A percentile compares a stretch with the other conserved stretches of the same genome.
These are phyloP conservation scores for Carex littledalei DNA, from an alignment of 176 grass and related monocot genomes.

Conservation along the genomic window DNA sequence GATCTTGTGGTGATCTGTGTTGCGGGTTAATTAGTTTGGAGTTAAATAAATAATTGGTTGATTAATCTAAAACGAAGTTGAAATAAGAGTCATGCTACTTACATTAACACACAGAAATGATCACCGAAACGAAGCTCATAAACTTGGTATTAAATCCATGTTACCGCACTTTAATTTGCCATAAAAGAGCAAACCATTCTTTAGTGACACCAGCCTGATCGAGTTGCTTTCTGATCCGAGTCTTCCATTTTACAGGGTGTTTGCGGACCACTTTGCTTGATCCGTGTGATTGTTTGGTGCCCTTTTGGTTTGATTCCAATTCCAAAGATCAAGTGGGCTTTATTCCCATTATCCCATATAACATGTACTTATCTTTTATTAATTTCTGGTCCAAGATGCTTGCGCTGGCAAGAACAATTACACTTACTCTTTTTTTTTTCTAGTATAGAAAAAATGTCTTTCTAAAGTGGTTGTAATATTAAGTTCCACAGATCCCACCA, in stretches of 20 bases:
- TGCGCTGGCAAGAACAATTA: neutral
- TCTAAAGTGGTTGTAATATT: neutral
- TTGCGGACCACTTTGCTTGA: neutral
- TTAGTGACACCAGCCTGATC: neutral
- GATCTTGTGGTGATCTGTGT: neutral
- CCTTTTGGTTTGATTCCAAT: neutral
- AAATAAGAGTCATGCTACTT: neutral
- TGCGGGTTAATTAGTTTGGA: neutral
- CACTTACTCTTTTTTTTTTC: neutral
- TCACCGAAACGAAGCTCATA: neutral
- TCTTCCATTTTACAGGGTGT: conserved; percentile 9
- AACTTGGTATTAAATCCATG: neutral
- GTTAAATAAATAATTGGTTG: neutral
- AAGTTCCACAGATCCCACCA: neutral
- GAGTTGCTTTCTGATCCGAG: neutral
- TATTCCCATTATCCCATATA: neutral
- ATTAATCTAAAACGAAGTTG: neutral
- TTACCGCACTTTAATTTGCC: neutral
- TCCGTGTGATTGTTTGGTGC: neutral
- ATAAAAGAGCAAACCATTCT: neutral
- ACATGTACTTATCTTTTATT: neutral
- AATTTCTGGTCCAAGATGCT: conserved; percentile 4
- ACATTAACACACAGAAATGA: neutral
- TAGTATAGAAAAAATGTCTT: neutral
- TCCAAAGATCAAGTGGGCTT: conserved; percentile 12